Evolutionary conservation across 2,329 filamentous ascomycete species (phyloP).

Genomic region (Nothomitra cinnamomea): DNA sequence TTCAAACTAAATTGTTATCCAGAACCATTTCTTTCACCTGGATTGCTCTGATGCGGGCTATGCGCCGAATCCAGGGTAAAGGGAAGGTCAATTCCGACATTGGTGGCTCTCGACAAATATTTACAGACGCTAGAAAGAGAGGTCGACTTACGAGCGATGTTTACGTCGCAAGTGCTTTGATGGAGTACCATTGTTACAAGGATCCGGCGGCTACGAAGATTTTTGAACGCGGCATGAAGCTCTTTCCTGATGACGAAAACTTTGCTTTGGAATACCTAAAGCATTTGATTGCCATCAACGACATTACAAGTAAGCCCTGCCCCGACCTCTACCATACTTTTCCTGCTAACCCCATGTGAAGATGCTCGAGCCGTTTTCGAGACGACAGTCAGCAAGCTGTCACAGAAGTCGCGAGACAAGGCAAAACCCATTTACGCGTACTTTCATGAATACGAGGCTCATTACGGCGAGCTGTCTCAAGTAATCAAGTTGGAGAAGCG

Average conservation of each 20-base stretch:
- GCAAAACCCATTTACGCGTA: conserved; percentile 76
- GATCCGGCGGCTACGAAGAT: conserved; percentile 87
- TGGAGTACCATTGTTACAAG: conserved; percentile 93
- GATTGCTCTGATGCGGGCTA: conserved; percentile 87
- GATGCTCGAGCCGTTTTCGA: conserved; percentile 94
- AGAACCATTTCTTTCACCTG: conserved; percentile 82
- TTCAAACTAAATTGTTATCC: conserved; percentile 59
- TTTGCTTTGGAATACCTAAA: conserved; percentile 95
- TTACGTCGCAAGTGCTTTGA: conserved; percentile 80
- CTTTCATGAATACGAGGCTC: conserved; percentile 89
- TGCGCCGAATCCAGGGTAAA: conserved; percentile 82
- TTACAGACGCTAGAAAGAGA: conserved; percentile 71
- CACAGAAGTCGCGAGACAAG: conserved; percentile 60
- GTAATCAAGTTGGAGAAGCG: conserved; percentile 80
- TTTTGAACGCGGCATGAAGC: conserved; percentile 79
- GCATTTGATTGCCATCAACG: conserved; percentile 79
- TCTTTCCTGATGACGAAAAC: conserved; percentile 84
- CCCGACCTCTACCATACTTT: background rate
- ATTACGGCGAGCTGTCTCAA: conserved; percentile 82
- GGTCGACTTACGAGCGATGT: conserved; percentile 87
- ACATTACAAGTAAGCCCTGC: conserved; percentile 64
- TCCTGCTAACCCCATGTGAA: conserved; percentile 20
- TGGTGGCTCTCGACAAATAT: conserved; percentile 68
- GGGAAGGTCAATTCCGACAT: conserved; percentile 49
- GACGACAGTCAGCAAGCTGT: conserved; percentile 71